These are phyloP conservation scores for Pulveroboletus ravenelii DNA, from an alignment of 768 basidiomycete species.

Conservation along the genomic window DNA sequence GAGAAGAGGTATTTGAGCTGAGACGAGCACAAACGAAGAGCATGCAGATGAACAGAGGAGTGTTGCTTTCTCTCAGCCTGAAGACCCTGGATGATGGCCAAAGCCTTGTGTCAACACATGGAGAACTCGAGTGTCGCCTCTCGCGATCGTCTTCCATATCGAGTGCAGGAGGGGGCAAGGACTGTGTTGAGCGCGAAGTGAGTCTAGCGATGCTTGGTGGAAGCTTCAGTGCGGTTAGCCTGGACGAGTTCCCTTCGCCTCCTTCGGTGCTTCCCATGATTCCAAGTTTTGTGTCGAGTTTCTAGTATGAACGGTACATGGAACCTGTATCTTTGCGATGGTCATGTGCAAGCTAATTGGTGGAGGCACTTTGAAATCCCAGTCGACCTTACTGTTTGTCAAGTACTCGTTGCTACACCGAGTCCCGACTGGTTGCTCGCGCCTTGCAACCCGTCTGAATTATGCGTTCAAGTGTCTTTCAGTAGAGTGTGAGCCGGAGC, in stretches of 20 bases:
- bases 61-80: constrained; percentile 34
- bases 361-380: not conserved
- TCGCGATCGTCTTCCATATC: constrained; percentile 1
- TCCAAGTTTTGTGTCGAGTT: constrained; percentile 27
- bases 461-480: not conserved
- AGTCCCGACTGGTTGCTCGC: not conserved
- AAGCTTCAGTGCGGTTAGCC: constrained; percentile 38
- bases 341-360: not conserved
- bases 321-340: not conserved
- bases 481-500: not conserved
- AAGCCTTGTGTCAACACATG: not conserved
- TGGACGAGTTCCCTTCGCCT: constrained; percentile 46
- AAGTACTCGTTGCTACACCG: not conserved
- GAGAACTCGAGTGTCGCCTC: not conserved
- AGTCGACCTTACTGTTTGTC: not conserved
- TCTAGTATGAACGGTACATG: constrained; percentile 8
- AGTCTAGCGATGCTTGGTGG: constrained; percentile 29
- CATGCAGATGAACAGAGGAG: constrained; percentile 46
- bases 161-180: constrained; percentile 9
- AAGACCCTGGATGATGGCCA: constrained; percentile 5
- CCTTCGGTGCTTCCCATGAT: constrained; percentile 33
- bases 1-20: constrained; percentile 40
- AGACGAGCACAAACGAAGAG: constrained; percentile 46
- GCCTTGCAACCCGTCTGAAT: not conserved
- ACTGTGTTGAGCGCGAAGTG: constrained; percentile 10